phyloP scores from a whole-genome alignment of 805 yeast species.

The Starmerella scarabaei region DNA sequence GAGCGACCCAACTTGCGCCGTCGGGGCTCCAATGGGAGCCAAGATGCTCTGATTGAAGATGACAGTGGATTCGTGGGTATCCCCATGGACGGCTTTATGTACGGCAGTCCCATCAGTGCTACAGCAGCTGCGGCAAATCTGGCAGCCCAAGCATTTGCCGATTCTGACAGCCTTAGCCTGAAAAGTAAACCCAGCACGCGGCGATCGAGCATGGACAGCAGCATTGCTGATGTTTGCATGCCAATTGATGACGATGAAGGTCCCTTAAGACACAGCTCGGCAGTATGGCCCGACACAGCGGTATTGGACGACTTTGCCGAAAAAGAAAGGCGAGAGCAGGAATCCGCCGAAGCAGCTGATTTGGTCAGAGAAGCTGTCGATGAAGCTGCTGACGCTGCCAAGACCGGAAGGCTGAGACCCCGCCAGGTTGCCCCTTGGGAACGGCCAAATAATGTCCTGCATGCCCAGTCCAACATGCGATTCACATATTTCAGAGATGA shows the following conservation, averaged over 20 bases:
- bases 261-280: slow-evolving; percentile 19
- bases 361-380: slow-evolving; percentile 34
- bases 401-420: slow-evolving; percentile 56
- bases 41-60: neutral
- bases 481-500: slow-evolving; percentile 90
- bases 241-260: slow-evolving; percentile 44
- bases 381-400: slow-evolving; percentile 36
- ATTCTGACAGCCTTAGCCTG: slow-evolving; percentile 14
- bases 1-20: slow-evolving; percentile 9
- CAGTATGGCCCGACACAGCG: slow-evolving; percentile 69
- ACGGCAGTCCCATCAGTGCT: neutral
- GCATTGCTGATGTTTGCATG: slow-evolving; percentile 84
- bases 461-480: slow-evolving; percentile 38
- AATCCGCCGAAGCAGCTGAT: slow-evolving; percentile 22
- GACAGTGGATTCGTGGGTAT: slow-evolving; percentile 19
- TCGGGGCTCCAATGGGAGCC: neutral
- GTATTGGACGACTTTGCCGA: slow-evolving; percentile 64
- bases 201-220: slow-evolving; percentile 46
- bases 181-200: slow-evolving; percentile 53
- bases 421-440: slow-evolving; percentile 65
- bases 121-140: neutral
- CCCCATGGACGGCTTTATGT: slow-evolving; percentile 11
- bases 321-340: slow-evolving; percentile 45
- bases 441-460: slow-evolving; percentile 22
- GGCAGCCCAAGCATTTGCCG: neutral